These are phyloP conservation scores for Talaromyces sp. DNA, from an alignment of 2,329 filamentous ascomycete species.

Conservation along the genomic window DNA sequence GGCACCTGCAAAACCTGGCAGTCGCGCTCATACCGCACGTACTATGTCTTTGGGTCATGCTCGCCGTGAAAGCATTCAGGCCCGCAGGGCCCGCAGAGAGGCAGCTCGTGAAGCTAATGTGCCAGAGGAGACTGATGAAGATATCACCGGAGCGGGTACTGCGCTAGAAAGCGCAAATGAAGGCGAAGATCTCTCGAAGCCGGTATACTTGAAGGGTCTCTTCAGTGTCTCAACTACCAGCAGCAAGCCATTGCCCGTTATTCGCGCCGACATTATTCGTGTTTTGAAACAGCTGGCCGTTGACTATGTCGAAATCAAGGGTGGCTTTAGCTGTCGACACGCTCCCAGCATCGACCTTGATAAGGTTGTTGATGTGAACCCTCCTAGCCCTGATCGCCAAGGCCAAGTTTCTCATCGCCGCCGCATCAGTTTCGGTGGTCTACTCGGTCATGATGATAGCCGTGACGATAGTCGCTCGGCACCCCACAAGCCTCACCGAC, in stretches of 20 bases:
- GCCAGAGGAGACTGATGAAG: constrained; percentile 86
- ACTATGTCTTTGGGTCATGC: constrained; percentile 89
- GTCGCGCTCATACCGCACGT: constrained; percentile 67
- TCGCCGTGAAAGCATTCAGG: constrained; percentile 88
- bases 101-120: constrained; percentile 75
- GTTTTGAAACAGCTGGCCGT: constrained; percentile 86
- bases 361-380: constrained; percentile 65
- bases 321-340: constrained; percentile 88
- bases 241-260: constrained; percentile 82
- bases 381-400: constrained; percentile 59
- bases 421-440: constrained; percentile 81
- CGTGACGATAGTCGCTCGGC: constrained; percentile 61
- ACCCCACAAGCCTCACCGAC: constrained; percentile 47
- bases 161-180: constrained; percentile 53
- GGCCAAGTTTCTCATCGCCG: constrained; percentile 63
- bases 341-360: constrained; percentile 86
- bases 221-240: constrained; percentile 98
- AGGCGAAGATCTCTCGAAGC: constrained; percentile 78
- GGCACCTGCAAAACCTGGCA: constrained; percentile 50
- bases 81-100: constrained; percentile 73
- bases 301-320: constrained; percentile 89
- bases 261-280: constrained; percentile 85
- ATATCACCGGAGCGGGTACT: constrained; percentile 63
- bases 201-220: constrained; percentile 91
- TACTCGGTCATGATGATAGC: constrained; percentile 67